Evolutionary conservation across 768 basidiomycete genomes (phyloP).

Genomic region (Termitomyces sp.): DNA sequence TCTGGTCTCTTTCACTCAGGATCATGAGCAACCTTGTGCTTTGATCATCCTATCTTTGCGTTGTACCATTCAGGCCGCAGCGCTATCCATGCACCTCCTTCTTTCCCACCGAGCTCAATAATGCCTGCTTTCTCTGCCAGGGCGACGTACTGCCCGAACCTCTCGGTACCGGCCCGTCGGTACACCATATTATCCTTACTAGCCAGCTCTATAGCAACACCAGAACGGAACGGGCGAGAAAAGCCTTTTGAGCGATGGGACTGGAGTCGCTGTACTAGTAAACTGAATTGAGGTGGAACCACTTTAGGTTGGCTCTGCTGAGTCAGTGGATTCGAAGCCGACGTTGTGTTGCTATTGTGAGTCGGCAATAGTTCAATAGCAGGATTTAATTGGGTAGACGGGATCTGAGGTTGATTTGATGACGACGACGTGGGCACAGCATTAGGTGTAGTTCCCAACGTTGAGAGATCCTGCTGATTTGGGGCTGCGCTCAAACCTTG

Average conservation of each 20-base stretch:
- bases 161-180: constrained; percentile 31
- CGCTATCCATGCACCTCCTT: constrained; percentile 32
- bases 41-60: constrained; percentile 8
- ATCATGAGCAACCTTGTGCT: not conserved
- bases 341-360: not conserved
- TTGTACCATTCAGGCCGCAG: constrained; percentile 26
- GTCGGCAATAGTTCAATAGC: not conserved
- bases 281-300: constrained; percentile 22
- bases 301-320: constrained; percentile 3
- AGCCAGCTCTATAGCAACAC: constrained; percentile 27
- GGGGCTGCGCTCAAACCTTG: not conserved
- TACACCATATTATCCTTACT: constrained; percentile 25
- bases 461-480: not conserved
- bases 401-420: not conserved
- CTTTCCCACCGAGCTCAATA: constrained; percentile 34
- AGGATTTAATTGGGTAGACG: not conserved
- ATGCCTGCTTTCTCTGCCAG: constrained; percentile 33
- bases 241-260: constrained; percentile 25
- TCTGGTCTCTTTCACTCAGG: not conserved
- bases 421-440: not conserved
- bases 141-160: constrained; percentile 34
- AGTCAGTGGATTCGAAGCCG: not conserved
- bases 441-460: not conserved
- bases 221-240: constrained; percentile 30
- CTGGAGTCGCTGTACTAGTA: constrained; percentile 29